A percentile compares a stretch with the other conserved stretches of the same genome.
These are phyloP conservation scores for Collybia nuda DNA, from an alignment of 768 basidiomycete species.

Conservation along the genomic window DNA sequence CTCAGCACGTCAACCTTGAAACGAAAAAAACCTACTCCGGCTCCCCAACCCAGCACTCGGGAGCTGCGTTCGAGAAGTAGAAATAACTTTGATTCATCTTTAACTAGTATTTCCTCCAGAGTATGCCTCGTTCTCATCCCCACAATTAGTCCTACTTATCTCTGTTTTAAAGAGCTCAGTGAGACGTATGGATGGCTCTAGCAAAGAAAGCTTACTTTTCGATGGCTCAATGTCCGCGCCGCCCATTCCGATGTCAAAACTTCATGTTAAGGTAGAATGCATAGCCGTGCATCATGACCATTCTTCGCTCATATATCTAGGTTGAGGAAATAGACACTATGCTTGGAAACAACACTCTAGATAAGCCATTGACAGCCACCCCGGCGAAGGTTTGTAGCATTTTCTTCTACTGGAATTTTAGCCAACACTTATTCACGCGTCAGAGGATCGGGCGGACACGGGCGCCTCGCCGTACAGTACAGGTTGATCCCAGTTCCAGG, in stretches of 20 bases:
- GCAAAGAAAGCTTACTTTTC: conserved; percentile 17
- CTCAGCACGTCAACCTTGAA: conserved; percentile 36
- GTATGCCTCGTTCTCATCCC: conserved; percentile 19
- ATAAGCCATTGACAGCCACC: conserved; percentile 1
- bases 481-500: conserved; percentile 24
- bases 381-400: conserved; percentile 9
- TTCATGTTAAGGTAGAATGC: conserved; percentile 33
- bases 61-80: conserved; percentile 48
- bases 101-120: conserved; percentile 38
- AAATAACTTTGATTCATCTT: conserved; percentile 32
- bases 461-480: conserved; percentile 21
- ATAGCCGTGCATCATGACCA: not conserved
- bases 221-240: conserved; percentile 16
- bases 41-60: conserved; percentile 35
- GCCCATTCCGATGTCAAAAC: conserved; percentile 12
- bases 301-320: conserved; percentile 12
- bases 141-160: conserved; percentile 1
- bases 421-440: conserved; percentile 11
- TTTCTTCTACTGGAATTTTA: not conserved
- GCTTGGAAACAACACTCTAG: conserved; percentile 6
- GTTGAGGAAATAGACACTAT: conserved; percentile 30
- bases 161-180: conserved; percentile 17
- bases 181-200: conserved; percentile 23
- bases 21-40: conserved; percentile 33
- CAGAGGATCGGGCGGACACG: conserved; percentile 3